Conservation (phyloP, 2,329 filamentous ascomycete species). For the Cryphonectria japonica region DNA sequence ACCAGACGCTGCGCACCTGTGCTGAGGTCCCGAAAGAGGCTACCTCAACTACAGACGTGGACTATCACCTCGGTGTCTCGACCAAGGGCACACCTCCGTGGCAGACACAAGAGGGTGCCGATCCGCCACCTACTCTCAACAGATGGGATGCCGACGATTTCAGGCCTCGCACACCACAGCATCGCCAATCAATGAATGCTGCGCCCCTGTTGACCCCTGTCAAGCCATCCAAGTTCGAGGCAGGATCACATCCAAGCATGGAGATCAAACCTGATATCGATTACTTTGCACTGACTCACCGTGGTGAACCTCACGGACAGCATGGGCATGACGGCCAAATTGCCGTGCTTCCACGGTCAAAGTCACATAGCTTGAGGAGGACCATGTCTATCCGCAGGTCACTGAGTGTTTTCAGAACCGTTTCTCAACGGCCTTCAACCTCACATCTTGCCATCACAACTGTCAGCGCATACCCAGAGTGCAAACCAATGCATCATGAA, state of each 20-base stretch:
- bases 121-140: background rate
- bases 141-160: constrained; percentile 16
- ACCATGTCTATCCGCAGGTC: constrained; percentile 40
- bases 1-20: constrained; percentile 72
- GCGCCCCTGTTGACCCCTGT: constrained; percentile 13
- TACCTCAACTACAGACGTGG: constrained; percentile 55
- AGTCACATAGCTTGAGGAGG: constrained; percentile 36
- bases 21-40: constrained; percentile 66
- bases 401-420: constrained; percentile 37
- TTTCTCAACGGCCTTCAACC: constrained; percentile 9
- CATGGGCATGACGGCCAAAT: background rate
- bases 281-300: constrained; percentile 52
- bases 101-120: constrained; percentile 35
- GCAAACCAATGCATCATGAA: constrained; percentile 47
- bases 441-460: background rate
- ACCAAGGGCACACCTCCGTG: constrained; percentile 51
- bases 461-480: constrained; percentile 15
- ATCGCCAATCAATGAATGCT: constrained; percentile 25
- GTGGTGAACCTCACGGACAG: constrained; percentile 27
- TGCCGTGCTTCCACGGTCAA: constrained; percentile 2
- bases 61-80: constrained; percentile 59
- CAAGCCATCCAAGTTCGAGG: background rate
- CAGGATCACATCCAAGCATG: background rate
- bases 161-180: constrained; percentile 36
- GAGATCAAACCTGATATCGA: constrained; percentile 60